Evolutionary conservation across 441 rosid species (phyloP), one percentile per base, ranked within the genome.

Genomic region (Erodium trifolium): DNA sequence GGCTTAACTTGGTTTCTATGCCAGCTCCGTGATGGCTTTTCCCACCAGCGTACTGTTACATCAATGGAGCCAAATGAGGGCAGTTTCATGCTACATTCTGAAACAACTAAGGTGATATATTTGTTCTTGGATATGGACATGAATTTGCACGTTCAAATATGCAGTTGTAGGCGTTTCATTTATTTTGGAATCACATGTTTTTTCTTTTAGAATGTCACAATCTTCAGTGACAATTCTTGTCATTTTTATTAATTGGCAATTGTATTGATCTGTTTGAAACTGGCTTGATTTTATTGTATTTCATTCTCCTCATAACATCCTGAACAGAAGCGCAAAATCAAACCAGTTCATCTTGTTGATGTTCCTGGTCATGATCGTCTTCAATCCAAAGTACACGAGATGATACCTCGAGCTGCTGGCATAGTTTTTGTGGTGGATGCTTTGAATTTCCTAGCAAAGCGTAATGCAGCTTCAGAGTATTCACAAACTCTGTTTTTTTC

Each of bases 331-430:
- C 88, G 90, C 49, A 90, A 85, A 77, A 53, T 73, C 66, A 85
- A 82, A 75, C 96, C 91, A 72, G 84, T 91, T 63, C 97, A 87
- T 83, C 80, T 91, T 71, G 86, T 89, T 82, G 98, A 93, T 78
- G 88, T 93, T 73, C 97, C 98, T 45, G 98, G 97, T 19, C 93
- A 91, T 83, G 80, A 89, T 80, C 95, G 96, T 65, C 90, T 93
- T 76, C 85, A 79, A 67, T 76, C 90, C 60, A 91, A 89, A 71
- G 81, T 91, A 68, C 96, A 93, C 43, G 92, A 89, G 72, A 84
- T 80, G 79, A 75, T 91, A 75, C 93, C 87, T 75, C 93, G 79
- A 74, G 96, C 97, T 70, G 93, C 95, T 17, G 97, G 93, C 76
- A 71, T 93, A 66, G 89, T 91, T 60, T 93, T 89, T 65, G 84